Percentiles rank a stretch among this genome's conserved stretches.
phyloP scores from a whole-genome alignment of 805 yeast species.

The Cyberlindnera mississippiensis region DNA sequence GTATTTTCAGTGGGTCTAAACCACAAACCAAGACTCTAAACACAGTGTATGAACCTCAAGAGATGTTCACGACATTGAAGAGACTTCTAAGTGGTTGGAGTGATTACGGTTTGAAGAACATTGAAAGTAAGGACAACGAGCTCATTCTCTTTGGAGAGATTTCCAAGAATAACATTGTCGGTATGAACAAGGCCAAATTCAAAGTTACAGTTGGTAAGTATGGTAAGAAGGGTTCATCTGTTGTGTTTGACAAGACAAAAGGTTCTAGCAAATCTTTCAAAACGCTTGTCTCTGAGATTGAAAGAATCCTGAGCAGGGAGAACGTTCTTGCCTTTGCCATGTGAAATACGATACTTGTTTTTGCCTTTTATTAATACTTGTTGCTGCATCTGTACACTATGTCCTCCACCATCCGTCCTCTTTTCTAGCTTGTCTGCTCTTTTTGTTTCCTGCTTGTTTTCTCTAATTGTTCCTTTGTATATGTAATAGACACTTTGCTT shows the following conservation, averaged over 20 bases:
- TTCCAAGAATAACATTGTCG: slow-evolving; percentile 55
- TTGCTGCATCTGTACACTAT: too few species aligned
- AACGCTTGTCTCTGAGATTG: slow-evolving; percentile 58
- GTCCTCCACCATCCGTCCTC: too few species aligned
- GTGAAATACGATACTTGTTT: slow-evolving; percentile 8
- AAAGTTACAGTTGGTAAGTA: slow-evolving; percentile 44
- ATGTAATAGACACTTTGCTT: too few species aligned
- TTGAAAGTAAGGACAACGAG: slow-evolving; percentile 41
- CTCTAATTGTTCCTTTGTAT: too few species aligned
- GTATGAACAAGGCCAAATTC: slow-evolving; percentile 61
- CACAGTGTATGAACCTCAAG: slow-evolving; percentile 37
- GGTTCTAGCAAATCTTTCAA: slow-evolving; percentile 63
- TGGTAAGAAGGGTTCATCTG: slow-evolving; percentile 46
- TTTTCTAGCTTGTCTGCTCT: too few species aligned
- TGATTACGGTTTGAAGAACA: slow-evolving; percentile 60
- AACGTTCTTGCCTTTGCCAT: slow-evolving; percentile 43
- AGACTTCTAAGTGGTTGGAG: slow-evolving; percentile 66
- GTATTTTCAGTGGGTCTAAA: slow-evolving; percentile 28
- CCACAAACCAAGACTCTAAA: slow-evolving; percentile 27
- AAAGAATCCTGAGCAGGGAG: slow-evolving; percentile 61
- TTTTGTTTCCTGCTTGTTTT: too few species aligned
- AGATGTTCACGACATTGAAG: slow-evolving; percentile 60
- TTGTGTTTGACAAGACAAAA: slow-evolving; percentile 56
- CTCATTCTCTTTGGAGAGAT: slow-evolving; percentile 56
- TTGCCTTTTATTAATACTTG: too few species aligned